phyloP scores from a whole-genome alignment of 176 grass and related monocot species.

The Lolium rigidum region DNA sequence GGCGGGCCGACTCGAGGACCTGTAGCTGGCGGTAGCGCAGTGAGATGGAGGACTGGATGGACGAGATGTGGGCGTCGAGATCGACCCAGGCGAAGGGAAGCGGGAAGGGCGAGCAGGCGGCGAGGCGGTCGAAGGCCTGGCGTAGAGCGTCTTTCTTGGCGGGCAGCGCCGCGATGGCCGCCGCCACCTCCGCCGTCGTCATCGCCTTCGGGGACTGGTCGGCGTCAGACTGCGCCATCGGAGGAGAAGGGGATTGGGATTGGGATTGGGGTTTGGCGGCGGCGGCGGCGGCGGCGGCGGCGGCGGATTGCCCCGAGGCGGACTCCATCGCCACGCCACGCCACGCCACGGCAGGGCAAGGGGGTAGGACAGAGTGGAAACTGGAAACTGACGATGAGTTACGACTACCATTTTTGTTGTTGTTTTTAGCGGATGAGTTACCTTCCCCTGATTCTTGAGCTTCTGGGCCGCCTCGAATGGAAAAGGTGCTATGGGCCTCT shows the following conservation, averaged over 20 bases:
- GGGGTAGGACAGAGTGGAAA: background rate
- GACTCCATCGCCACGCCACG: slow-evolving; percentile 9
- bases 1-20: slow-evolving; percentile 30
- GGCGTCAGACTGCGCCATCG: background rate
- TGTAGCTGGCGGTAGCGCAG: slow-evolving; percentile 43
- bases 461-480: too few species aligned
- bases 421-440: too few species aligned
- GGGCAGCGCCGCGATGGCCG: slow-evolving; percentile 42
- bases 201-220: background rate
- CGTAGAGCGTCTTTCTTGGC: slow-evolving; percentile 54
- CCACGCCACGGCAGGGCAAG: background rate
- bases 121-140: slow-evolving; percentile 55
- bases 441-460: too few species aligned
- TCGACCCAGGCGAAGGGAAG: slow-evolving; percentile 58
- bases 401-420: too few species aligned
- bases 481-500: too few species aligned
- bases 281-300: background rate
- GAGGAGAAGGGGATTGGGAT: background rate
- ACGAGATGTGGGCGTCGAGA: slow-evolving; percentile 57
- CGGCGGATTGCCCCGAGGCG: slow-evolving; percentile 1
- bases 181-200: slow-evolving; percentile 39
- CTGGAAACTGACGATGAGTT: background rate
- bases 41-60: slow-evolving; percentile 42
- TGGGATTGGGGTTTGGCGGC: too few species aligned
- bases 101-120: slow-evolving; percentile 35